Evolutionary conservation across 1,284 basidiomycete species (phyloP), one percentile per base, ranked within the genome.

Genomic region (Malassezia psittaci): DNA sequence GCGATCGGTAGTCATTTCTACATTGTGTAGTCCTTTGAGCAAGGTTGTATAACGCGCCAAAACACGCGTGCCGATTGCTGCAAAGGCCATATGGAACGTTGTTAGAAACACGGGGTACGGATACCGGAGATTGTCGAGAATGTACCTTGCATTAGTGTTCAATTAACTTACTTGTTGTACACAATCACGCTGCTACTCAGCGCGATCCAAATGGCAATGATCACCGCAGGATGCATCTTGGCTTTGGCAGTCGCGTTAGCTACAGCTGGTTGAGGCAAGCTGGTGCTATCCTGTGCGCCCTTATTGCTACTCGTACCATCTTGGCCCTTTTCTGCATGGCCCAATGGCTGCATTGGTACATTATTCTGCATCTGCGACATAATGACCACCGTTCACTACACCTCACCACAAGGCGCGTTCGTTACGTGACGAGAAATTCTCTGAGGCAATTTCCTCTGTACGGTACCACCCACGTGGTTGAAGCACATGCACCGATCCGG

Each of bases 151-250:
- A 42, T 33, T 19, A 49, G 34, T 15, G n/a, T 5, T 29, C 42
- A 16, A 21, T 5, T 13, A 6, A 24, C 36, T n/a, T 60, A 71
- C 67, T 69, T 69, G 66, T 96, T 96, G 83, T 96, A 96, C 54
- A 96, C 84, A 78, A 96, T 96, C 72, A 96, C 91, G 10, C 83
- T 77, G 39, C 88, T 88, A 60, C 85, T 87, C 67, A 94, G 85
- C 13, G 83, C 78, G 74, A 96, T 96, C 91, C 89, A 90, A 56
- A 90, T 77, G 29, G 85, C 85, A 53, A 89, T 87, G 68, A 89
- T 87, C 52, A 81, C 78, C 1, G 82, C 75, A 0, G 85, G 72
- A 51, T 74, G 72, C 13, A 74, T 53, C 65, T 69, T 67, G 54
- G 64, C 66, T 65, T 72, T 69, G 39, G n/a, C 32, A 29, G 50